Evolutionary conservation across 1,139 yeast species (phyloP), one percentile per base, ranked within the genome.

Genomic region (Pneumocystis oryctolagi): DNA sequence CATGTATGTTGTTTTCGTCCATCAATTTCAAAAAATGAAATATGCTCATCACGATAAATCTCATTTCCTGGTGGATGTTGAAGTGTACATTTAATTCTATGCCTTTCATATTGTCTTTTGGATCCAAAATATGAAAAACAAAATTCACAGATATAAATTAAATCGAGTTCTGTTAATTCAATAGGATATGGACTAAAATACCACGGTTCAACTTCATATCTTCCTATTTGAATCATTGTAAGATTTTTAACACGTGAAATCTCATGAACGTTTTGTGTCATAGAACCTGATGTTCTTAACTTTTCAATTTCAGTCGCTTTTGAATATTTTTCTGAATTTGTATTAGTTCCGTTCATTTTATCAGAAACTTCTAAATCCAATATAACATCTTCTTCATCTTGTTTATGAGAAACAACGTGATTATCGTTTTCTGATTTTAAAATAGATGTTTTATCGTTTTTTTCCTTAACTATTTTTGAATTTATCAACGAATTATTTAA

Each of bases 21-120:
- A 73, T 92, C 99, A 66, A 92, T 89, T 73, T 92, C 99, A 80
- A 92, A 92, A 72, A 92, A 90, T 55, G 89, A 84, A 42, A 85
- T 83, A 67, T 81, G 79, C 18, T 82, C 88, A 72, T 94, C 98
- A 63, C 98, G 78, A 73, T 92, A 92, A 20, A 92, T 90, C 72
- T 92, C 98, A 74, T 92, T 92, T 0, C 99, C 99, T 0, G 99
- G 98, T 0, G 99, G 99, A 71, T 92, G 97, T 69, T 85, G 83
- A 62, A 78, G 66, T 3, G 95, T 85, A 70, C 95, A 87, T 72
- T 92, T 92, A 30, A 82, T 74, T 70, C 97, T 79, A 75, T 88
- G 92, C 65, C 99, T 78, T 75, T 90, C 95, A 76, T 90, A 92
- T 74, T 90, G 97, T 71, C 87, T 89, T 66, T 80, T 79, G 0